A percentile compares a stretch with the other conserved stretches of the same genome.
Conservation (phyloP, 2,329 filamentous ascomycete species). For the Fusarium sp. region DNA sequence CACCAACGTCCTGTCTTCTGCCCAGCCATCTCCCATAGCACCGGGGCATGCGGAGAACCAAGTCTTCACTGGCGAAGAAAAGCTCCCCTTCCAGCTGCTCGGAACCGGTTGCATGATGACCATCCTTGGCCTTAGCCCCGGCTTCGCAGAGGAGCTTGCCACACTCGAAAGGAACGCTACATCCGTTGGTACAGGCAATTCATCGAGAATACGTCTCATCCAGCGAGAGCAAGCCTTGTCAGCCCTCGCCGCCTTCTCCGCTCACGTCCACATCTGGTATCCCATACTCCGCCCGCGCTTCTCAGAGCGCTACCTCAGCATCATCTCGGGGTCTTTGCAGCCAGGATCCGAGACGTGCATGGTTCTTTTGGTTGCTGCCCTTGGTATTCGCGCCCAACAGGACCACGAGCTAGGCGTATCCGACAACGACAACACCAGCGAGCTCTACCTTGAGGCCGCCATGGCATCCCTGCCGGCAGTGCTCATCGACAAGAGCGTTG, state of each 20-base stretch:
- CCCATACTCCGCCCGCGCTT: background rate
- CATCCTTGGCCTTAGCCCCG: background rate
- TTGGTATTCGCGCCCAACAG: background rate
- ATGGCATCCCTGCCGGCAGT: background rate
- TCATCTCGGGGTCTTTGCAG: background rate
- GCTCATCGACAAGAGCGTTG: background rate
- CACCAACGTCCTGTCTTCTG: background rate
- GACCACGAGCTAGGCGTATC: background rate
- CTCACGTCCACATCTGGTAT: constrained; percentile 16
- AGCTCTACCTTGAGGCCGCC: background rate
- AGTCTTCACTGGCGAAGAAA: background rate
- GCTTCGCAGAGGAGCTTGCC: background rate
- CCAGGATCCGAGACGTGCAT: background rate
- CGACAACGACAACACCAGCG: background rate
- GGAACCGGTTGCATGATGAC: background rate
- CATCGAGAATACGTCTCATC: constrained; percentile 9
- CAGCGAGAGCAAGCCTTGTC: constrained; percentile 6
- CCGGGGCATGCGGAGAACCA: background rate
- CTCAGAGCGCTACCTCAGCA: background rate
- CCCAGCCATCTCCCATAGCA: background rate
- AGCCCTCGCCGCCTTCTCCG: constrained; percentile 13
- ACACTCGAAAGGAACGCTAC: background rate
- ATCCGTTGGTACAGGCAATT: background rate
- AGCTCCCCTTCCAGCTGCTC: background rate
- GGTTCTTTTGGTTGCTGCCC: background rate